phyloP scores from a whole-genome alignment of 2,329 filamentous ascomycete species.

The Penicillium sp. region DNA sequence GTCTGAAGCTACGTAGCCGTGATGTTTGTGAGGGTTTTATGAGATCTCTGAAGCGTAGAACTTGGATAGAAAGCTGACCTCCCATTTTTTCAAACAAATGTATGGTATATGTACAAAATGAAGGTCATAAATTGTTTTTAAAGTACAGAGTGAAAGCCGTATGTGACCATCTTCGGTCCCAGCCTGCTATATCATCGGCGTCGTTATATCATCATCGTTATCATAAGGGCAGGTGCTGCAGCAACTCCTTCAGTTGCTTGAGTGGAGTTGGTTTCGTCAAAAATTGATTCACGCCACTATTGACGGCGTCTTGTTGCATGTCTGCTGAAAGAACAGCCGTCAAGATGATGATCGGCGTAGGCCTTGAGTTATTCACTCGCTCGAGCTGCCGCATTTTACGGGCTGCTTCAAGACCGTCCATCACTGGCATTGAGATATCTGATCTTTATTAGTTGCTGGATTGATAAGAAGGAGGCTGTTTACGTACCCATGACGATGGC shows the following conservation, averaged over 20 bases:
- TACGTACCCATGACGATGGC: slow-evolving; percentile 22
- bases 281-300: slow-evolving; percentile 26
- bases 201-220: too few relatives aligned
- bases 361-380: slow-evolving; percentile 2
- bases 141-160: too few relatives aligned
- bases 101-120: too few relatives aligned
- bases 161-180: too few relatives aligned
- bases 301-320: slow-evolving; percentile 24
- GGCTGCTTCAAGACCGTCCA: slow-evolving; percentile 29
- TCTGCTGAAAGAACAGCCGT: slow-evolving; percentile 26
- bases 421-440: slow-evolving; percentile 35
- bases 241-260: slow-evolving; percentile 14
- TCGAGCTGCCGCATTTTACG: slow-evolving; percentile 27
- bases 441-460: background rate
- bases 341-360: slow-evolving; percentile 21
- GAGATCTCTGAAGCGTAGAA: too few relatives aligned
- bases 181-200: too few relatives aligned
- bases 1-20: too few relatives aligned
- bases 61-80: too few relatives aligned
- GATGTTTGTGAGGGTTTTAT: too few relatives aligned
- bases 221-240: slow-evolving; percentile 7
- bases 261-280: slow-evolving; percentile 28
- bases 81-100: too few relatives aligned
- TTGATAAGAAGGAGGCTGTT: background rate
- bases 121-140: too few relatives aligned